phyloP scores from a whole-genome alignment of 176 grass and related monocot genomes.

The Pontederia crassipes region DNA sequence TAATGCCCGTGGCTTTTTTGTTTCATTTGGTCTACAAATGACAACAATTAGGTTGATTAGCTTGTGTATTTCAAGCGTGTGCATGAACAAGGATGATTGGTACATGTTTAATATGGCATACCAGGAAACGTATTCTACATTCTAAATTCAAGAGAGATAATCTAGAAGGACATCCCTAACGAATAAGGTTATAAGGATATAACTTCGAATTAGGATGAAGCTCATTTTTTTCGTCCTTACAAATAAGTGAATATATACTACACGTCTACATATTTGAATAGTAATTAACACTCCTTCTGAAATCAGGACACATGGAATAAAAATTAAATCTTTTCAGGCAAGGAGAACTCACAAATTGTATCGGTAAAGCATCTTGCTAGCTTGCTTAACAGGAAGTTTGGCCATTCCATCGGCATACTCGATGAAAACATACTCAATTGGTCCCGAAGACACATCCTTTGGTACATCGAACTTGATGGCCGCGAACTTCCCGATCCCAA shows the following conservation, averaged over 20 bases:
- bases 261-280: too few species aligned
- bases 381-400: slow-evolving; percentile 79
- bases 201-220: too few species aligned
- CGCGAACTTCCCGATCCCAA: slow-evolving; percentile 80
- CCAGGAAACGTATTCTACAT: not conserved
- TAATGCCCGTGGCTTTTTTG: slow-evolving; percentile 57
- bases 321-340: too few species aligned
- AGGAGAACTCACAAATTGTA: slow-evolving; percentile 63
- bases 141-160: not conserved
- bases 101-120: too few species aligned
- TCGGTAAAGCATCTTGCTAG: slow-evolving; percentile 71
- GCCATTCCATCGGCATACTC: slow-evolving; percentile 90
- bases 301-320: too few species aligned
- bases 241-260: too few species aligned
- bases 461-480: slow-evolving; percentile 44
- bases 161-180: not conserved
- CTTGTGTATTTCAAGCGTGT: too few species aligned
- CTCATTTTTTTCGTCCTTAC: too few species aligned
- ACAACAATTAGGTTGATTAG: slow-evolving; percentile 7
- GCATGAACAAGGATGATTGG: too few species aligned
- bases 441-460: slow-evolving; percentile 33
- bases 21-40: slow-evolving; percentile 74
- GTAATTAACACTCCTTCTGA: too few species aligned
- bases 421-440: slow-evolving; percentile 67
- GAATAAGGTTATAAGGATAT: not conserved